phyloP scores from a whole-genome alignment of 2,329 filamentous ascomycete genomes.

The Metarhizium album region DNA sequence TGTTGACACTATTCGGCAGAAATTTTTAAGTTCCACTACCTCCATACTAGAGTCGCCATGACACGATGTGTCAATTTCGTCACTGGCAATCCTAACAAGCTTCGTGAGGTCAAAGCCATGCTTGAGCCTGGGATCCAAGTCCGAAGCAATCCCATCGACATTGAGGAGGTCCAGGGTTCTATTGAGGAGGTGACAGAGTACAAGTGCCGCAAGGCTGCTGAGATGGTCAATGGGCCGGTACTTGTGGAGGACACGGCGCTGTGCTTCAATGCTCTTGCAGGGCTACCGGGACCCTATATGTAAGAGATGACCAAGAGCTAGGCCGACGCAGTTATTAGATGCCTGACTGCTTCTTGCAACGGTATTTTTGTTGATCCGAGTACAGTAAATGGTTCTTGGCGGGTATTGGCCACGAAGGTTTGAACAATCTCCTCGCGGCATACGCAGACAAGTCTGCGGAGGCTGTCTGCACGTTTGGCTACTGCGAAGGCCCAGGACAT shows the following conservation, averaged over 20 bases:
- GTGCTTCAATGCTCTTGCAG: slow-evolving; percentile 81
- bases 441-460: slow-evolving; percentile 87
- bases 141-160: slow-evolving; percentile 62
- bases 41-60: slow-evolving; percentile 19
- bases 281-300: slow-evolving; percentile 96
- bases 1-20: neutral
- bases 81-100: slow-evolving; percentile 91
- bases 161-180: slow-evolving; percentile 83
- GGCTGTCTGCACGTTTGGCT: slow-evolving; percentile 93
- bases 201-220: slow-evolving; percentile 76
- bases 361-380: neutral
- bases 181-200: slow-evolving; percentile 84
- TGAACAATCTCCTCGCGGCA: slow-evolving; percentile 82
- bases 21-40: neutral
- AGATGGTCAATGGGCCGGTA: slow-evolving; percentile 71
- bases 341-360: neutral
- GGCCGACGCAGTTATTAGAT: neutral
- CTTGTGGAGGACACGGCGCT: slow-evolving; percentile 93
- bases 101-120: slow-evolving; percentile 81
- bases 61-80: slow-evolving; percentile 69
- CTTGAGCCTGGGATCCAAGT: slow-evolving; percentile 65
- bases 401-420: slow-evolving; percentile 67
- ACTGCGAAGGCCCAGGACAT: slow-evolving; percentile 73
- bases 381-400: slow-evolving; percentile 87
- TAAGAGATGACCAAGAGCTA: slow-evolving; percentile 29